Percentiles rank a stretch among this genome's conserved stretches.
Evolutionary conservation across 306 rosid species (phyloP).

Genomic region (Cucurbita ficifolia): DNA sequence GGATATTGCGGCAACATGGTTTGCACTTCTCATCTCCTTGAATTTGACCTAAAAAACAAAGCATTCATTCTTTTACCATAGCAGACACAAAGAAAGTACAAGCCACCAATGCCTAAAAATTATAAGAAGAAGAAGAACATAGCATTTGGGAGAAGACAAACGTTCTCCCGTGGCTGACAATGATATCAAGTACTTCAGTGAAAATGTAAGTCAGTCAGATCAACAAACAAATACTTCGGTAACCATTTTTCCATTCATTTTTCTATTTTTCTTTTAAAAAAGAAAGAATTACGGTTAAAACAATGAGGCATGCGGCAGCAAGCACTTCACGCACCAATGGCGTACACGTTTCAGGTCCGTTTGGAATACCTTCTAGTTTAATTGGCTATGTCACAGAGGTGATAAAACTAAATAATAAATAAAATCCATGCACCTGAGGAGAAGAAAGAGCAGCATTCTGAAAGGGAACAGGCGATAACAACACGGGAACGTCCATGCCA

Average conservation of each 20-base stretch:
- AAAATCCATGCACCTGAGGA: conserved; percentile 44
- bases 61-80: conserved; percentile 2
- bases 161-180: background rate
- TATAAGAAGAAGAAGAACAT: background rate
- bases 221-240: background rate
- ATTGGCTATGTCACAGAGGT: background rate
- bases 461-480: conserved; percentile 76
- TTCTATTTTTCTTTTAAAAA: background rate
- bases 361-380: no score
- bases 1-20: conserved; percentile 31
- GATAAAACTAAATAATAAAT: background rate
- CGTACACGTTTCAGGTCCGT: no score
- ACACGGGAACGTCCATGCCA: conserved; percentile 66
- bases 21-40: conserved; percentile 61
- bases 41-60: conserved; percentile 43
- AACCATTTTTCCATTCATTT: background rate
- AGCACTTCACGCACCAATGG: background rate
- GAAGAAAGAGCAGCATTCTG: conserved; percentile 68
- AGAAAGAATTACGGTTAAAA: background rate
- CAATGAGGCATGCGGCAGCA: background rate
- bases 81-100: background rate
- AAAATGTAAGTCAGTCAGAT: background rate
- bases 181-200: background rate
- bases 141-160: background rate
- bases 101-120: background rate